Base-by-base conservation (phyloP, 306 rosid species). In the Lagenaria siceraria region DNA sequence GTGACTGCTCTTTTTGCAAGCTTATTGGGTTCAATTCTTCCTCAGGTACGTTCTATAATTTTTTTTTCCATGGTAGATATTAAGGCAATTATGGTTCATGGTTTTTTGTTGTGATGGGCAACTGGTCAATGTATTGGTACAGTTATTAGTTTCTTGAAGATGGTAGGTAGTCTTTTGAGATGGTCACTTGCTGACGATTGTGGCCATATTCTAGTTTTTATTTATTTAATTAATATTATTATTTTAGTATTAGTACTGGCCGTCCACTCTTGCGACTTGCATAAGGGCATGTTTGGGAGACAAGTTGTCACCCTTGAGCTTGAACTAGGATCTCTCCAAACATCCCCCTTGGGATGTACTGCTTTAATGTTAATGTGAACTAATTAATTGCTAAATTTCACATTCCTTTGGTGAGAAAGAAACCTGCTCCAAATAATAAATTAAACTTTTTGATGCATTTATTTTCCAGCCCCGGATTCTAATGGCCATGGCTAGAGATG, bases 1-100 rank as follows among this genome's bases (percentile, higher is more conserved):
- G 87, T 92, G 62, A 90, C 97, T 81, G 97, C 97, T 71, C 91
- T 92, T 62, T 88, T 74, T 84, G 75, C 93, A 40, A 92, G 96
- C 85, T 84, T 92, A 88, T 82, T 92, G 80, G 97, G 96, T 75
- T 90, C 96, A 18, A 71, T 92, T 80, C 97, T 92, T 86, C 92
- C 97, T 80, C 97, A 90, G 97, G 97, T 90, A 83, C n/a, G 21
- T 75, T 15, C 43, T 79, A 83, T 79, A 22, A 31, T 35, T 40
- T 59, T 53, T 52, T 36, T 59, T 42, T 70, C 75, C 36, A 40
- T 49, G 72, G 61, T 49, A 74, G 78, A 74, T 27, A 18, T 7
- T 53, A 53, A 31, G 12, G 33, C 2, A 21, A 21, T 70, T 25
- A 12, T 1, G 43, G 19, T 35, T 33, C n/a, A 1, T 13, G 1